Percentiles rank a stretch among this genome's conserved stretches.
Conservation (phyloP, 306 rosid species). For the Datisca glomerata region DNA sequence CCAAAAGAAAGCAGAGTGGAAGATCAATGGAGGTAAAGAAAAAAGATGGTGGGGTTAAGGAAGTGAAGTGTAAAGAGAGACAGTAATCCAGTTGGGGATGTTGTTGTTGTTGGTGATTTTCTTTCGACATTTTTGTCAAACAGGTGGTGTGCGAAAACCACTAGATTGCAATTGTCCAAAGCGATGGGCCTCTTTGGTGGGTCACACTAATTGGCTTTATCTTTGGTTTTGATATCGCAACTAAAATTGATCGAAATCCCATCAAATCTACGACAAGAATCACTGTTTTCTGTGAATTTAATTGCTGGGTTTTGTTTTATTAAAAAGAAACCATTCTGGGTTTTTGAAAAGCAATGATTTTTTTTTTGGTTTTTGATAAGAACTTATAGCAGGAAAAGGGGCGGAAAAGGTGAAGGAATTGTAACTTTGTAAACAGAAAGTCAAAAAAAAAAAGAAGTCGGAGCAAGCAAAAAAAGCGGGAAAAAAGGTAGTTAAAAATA, state of each 20-base stretch:
- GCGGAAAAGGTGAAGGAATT: not conserved
- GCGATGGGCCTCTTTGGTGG: constrained; percentile 78
- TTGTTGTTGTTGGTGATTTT: constrained; percentile 35
- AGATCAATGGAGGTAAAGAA: constrained; percentile 26
- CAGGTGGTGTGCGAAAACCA: constrained; percentile 56
- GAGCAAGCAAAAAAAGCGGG: not conserved
- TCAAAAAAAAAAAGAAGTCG: not conserved
- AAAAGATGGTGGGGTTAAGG: constrained; percentile 39
- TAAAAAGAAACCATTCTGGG: not conserved
- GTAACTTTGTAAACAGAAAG: not conserved
- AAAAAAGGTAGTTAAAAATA: too few relatives aligned
- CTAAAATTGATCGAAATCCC: not conserved
- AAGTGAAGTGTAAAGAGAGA: constrained; percentile 36
- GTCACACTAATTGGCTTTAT: constrained; percentile 28
- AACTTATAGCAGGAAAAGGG: not conserved
- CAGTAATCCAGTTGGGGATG: constrained; percentile 34
- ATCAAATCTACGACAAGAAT: not conserved
- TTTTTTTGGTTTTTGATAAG: not conserved
- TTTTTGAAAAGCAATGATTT: not conserved
- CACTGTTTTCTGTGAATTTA: not conserved
- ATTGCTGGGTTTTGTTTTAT: too few relatives aligned
- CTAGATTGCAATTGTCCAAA: constrained; percentile 79
- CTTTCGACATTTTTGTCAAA: constrained; percentile 59
- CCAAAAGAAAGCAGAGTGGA: constrained; percentile 23
- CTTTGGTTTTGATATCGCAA: not conserved